These are phyloP conservation scores for Castanea crenata DNA, from an alignment of 306 rosid genomes.

Conservation along the genomic window DNA sequence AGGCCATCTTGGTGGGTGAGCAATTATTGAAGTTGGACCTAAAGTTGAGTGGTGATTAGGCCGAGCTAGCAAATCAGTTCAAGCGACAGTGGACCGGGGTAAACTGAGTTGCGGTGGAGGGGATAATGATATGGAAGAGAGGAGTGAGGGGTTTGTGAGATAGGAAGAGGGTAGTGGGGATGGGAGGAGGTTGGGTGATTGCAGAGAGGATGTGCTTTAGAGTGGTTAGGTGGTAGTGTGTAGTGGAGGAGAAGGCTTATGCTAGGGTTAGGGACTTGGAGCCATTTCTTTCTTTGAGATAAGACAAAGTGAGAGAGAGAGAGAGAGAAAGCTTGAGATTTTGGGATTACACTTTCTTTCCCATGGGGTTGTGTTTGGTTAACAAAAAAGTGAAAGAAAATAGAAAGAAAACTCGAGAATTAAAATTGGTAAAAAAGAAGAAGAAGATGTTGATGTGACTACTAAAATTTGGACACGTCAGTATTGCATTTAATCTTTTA, in stretches of 20 bases:
- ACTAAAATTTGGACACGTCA: too few species aligned
- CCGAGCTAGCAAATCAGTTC: constrained; percentile 55
- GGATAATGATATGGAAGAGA: constrained; percentile 36
- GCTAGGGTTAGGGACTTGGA: constrained; percentile 33
- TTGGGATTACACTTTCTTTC: too few species aligned
- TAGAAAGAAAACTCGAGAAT: too few species aligned
- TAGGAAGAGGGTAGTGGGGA: constrained; percentile 29
- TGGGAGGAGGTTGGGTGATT: constrained; percentile 30
- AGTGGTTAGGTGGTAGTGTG: constrained; percentile 28
- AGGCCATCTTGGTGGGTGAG: constrained; percentile 97
- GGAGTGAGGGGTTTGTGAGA: constrained; percentile 44
- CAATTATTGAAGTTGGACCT: constrained; percentile 74
- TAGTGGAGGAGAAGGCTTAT: constrained; percentile 34
- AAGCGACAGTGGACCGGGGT: constrained; percentile 54
- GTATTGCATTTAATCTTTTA: too few species aligned
- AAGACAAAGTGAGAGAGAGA: background rate
- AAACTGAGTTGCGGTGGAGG: constrained; percentile 27
- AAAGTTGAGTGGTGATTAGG: constrained; percentile 80
- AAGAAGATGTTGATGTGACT: too few species aligned
- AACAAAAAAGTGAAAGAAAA: too few species aligned
- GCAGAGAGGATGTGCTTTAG: constrained; percentile 39
- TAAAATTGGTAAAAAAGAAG: too few species aligned
- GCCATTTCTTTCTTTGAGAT: constrained; percentile 31
- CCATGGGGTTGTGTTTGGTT: too few species aligned
- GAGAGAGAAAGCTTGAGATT: background rate